Conservation (phyloP, 148 eudicot species). For the Rhododendron mucronatum region DNA sequence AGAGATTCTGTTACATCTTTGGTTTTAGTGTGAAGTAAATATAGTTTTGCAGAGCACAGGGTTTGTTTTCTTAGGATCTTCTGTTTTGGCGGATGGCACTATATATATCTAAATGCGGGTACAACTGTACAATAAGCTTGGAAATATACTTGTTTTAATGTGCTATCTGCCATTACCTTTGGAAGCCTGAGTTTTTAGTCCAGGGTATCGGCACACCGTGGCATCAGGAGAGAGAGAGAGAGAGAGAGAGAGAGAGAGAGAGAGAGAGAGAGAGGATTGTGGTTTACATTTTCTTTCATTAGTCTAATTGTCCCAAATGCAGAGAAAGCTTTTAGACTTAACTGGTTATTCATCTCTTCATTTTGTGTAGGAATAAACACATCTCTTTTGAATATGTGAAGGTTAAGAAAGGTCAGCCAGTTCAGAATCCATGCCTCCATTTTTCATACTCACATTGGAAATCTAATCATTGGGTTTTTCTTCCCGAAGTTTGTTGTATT, state of each 20-base stretch:
- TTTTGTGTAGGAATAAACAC: not conserved
- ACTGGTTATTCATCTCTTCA: not conserved
- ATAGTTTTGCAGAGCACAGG: not conserved
- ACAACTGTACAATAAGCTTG: not conserved
- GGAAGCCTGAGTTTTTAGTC: not conserved
- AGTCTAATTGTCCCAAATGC: not conserved
- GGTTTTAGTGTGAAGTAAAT: not conserved
- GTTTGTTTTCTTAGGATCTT: not conserved
- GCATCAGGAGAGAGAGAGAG: not conserved
- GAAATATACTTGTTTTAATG: not conserved
- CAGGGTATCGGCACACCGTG: not conserved
- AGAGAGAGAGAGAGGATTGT: not conserved
- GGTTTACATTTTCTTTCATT: not conserved
- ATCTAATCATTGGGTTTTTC: not conserved
- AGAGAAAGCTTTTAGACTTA: not conserved
- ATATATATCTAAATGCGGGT: not conserved
- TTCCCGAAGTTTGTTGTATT: not conserved
- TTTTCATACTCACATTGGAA: not conserved
- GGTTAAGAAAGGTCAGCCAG: not conserved
- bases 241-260: not conserved
- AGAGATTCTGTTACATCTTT: not conserved
- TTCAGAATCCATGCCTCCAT: conserved; percentile 1
- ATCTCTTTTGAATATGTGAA: not conserved
- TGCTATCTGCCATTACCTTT: not conserved
- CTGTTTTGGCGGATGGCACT: not conserved